Percentiles rank a stretch among this genome's conserved stretches.
Conservation (phyloP, 495 filamentous ascomycete species). For the Cercophora samala region DNA sequence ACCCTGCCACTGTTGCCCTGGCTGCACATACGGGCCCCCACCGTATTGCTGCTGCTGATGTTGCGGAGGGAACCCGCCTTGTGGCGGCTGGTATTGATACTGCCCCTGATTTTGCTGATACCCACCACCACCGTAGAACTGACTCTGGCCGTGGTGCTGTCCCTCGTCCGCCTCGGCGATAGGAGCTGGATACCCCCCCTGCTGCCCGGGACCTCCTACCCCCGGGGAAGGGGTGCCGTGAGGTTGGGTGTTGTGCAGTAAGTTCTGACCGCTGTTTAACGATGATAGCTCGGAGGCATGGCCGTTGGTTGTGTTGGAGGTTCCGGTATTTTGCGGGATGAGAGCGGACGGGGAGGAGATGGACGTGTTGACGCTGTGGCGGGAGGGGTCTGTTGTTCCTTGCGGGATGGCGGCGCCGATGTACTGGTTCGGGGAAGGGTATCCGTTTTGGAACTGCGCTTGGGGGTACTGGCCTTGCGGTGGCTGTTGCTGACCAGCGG, state of each 20-base stretch:
- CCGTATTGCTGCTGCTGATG: slow-evolving; percentile 1
- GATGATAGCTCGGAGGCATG: not conserved
- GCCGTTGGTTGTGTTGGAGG: not conserved
- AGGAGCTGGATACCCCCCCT: not conserved
- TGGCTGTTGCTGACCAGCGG: not conserved
- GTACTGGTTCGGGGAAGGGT: not conserved
- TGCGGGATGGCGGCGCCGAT: not conserved
- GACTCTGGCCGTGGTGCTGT: not conserved
- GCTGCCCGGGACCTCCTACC: not conserved
- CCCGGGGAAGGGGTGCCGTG: not conserved
- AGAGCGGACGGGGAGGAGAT: not conserved
- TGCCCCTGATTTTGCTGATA: not conserved
- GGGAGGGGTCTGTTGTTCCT: not conserved
- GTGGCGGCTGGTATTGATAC: not conserved
- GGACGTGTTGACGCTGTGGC: not conserved
- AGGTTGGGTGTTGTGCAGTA: not conserved
- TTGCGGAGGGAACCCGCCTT: not conserved
- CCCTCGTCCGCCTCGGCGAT: not conserved
- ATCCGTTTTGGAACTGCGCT: not conserved
- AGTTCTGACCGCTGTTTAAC: not conserved
- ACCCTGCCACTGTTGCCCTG: slow-evolving; percentile 8
- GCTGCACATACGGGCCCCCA: not conserved
- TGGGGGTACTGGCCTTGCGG: too few relatives aligned
- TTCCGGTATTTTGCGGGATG: not conserved
- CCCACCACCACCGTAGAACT: too few relatives aligned